Percentiles rank a stretch among this genome's conserved stretches.
Conservation (phyloP, 2,329 filamentous ascomycete species). For the Septoria petroselini region DNA sequence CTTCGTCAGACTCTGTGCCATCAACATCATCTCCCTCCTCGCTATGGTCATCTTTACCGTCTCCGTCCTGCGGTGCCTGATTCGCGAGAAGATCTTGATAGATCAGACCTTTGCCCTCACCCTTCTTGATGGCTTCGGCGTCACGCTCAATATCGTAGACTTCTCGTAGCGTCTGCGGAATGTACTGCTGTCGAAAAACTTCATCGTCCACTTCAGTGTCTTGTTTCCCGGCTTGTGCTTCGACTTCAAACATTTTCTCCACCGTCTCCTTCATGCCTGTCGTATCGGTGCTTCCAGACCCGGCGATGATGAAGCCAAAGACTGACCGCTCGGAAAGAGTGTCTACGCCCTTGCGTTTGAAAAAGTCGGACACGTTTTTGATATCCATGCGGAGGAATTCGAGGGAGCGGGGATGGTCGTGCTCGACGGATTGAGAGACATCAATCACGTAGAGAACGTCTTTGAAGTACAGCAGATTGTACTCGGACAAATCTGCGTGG, state of each 20-base stretch:
- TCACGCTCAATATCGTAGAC: conserved; percentile 96
- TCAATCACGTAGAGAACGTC: conserved; percentile 88
- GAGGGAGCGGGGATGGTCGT: conserved; percentile 85
- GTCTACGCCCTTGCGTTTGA: conserved; percentile 79
- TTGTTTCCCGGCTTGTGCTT: conserved; percentile 49
- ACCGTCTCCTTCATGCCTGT: conserved; percentile 60
- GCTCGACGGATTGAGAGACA: conserved; percentile 95
- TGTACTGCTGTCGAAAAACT: conserved; percentile 94
- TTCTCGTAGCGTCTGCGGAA: conserved; percentile 90
- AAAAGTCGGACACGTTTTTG: conserved; percentile 94
- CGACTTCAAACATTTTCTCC: conserved; percentile 63
- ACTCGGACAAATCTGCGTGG: conserved; percentile 95
- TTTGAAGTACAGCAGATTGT: conserved; percentile 91
- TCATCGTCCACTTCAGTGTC: conserved; percentile 74
- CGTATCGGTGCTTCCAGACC: conserved; percentile 59
- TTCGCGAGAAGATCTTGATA: conserved; percentile 78
- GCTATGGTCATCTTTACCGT: conserved; percentile 35
- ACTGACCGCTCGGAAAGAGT: conserved; percentile 73
- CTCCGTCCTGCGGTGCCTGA: conserved; percentile 22
- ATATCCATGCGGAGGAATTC: conserved; percentile 98
- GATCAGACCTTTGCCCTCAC: conserved; percentile 71
- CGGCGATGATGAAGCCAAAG: conserved; percentile 75
- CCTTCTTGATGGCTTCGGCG: conserved; percentile 69
- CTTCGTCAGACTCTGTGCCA: conserved; percentile 35
- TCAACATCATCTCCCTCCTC: conserved; percentile 40